These are phyloP conservation scores for Penicillium bovifimosum DNA, from an alignment of 495 filamentous ascomycete genomes.

Conservation along the genomic window DNA sequence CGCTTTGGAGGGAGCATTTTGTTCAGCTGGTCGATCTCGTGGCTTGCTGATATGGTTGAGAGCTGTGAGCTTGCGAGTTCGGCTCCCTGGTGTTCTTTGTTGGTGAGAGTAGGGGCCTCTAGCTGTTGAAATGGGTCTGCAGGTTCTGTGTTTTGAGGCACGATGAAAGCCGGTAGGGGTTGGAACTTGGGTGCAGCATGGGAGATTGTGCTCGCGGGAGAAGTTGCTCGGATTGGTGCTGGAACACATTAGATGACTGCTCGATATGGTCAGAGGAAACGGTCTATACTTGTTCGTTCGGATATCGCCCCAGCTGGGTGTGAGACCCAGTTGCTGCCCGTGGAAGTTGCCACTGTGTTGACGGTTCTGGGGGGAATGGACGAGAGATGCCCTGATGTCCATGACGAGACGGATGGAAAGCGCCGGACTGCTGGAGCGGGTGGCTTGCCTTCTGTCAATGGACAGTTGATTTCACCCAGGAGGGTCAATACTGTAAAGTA, in stretches of 20 bases:
- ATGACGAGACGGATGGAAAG: conserved; percentile 27
- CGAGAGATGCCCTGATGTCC: conserved; percentile 15
- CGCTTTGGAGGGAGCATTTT: conserved; percentile 43
- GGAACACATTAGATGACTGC: background rate
- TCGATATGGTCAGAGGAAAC: background rate
- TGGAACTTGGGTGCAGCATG: background rate
- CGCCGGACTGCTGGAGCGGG: conserved; percentile 15
- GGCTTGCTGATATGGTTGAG: conserved; percentile 15
- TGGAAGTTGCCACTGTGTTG: conserved; percentile 7
- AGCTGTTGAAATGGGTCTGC: background rate
- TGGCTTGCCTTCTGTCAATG: conserved; percentile 33
- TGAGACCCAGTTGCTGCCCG: conserved; percentile 6
- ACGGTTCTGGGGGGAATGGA: conserved; percentile 1
- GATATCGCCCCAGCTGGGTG: conserved; percentile 7
- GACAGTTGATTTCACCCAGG: conserved; percentile 37
- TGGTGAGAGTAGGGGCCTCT: background rate
- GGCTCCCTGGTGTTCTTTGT: background rate
- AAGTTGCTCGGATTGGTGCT: conserved; percentile 9
- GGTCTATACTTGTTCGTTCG: conserved; percentile 10
- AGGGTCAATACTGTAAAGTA: conserved; percentile 35
- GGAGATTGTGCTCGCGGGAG: conserved; percentile 6
- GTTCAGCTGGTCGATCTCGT: conserved; percentile 26
- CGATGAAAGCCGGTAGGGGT: background rate
- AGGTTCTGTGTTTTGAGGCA: background rate
- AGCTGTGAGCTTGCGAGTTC: conserved; percentile 12